Base-by-base conservation (phyloP, 176 grass and related monocot species). In the Ensete glaucum region DNA sequence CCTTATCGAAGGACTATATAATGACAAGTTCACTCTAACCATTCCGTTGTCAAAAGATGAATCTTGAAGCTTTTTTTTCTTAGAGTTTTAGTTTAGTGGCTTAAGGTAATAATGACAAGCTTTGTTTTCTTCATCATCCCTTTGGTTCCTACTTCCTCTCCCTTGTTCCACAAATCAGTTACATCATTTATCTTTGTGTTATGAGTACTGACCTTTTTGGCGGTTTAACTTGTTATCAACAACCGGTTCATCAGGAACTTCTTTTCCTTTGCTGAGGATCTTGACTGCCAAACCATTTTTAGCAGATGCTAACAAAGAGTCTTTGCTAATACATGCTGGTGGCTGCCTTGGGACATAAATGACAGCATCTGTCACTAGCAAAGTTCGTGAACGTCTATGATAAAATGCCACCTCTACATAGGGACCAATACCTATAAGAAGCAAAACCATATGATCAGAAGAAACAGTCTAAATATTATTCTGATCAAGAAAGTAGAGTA, bases 361-460 rank as follows among this genome's bases (percentile, higher is more conserved):
- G 17, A 98, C 88, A 19, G 94, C 90, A 82, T 93, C 90, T 5
- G 94, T 93, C 57, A 97, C 93, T 62, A 97, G 75, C 77, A 97
- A 71, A 24, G 87, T 97, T 82, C 85, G 76, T 8, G 90, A 90
- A 63, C 82, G 82, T 76, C 87, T 89, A 56, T 93, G 93, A 68
- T 93, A 97, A 83, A 97, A 97, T 29, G 90, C 93, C 69, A 87
- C 93, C 71, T 93, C 93, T 20, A 98, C 90, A 63, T 93, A 98
- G 13, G 94, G 94, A 11, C 90, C 94, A 76, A 98, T 98, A n/a
- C 94, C 94, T 98, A 84, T 82, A 83, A 63, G 12, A 60, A 85
- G 2, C 17, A 53, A 71, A 79, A 62, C 16, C 34, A 67, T 24
- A 34, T 67, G n/a, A 49, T 77, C 53, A 71, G n/a, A 72, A 72